Conservation (phyloP, 2,329 filamentous ascomycete genomes). For the Aspergillus costaricaensis region DNA sequence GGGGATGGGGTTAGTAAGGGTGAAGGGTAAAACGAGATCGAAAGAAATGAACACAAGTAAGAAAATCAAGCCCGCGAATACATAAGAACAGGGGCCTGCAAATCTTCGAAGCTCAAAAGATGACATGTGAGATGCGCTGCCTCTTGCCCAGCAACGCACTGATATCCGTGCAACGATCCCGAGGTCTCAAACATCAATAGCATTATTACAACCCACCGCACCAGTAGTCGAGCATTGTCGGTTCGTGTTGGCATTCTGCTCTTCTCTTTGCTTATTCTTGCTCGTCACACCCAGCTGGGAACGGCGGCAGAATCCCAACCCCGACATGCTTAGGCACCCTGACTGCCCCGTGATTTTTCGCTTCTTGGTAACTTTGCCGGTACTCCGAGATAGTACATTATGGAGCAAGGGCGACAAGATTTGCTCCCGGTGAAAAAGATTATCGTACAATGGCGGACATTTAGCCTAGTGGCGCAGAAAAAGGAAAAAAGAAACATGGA, state of each 20-base stretch:
- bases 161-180: conserved; percentile 24
- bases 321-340: conserved; percentile 5
- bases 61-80: conserved; percentile 3
- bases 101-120: conserved; percentile 5
- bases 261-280: conserved; percentile 9
- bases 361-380: conserved; percentile 17
- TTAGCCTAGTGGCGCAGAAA: conserved; percentile 37
- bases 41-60: conserved; percentile 7
- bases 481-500: conserved; percentile 35
- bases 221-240: conserved; percentile 21
- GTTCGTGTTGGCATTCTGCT: conserved; percentile 16
- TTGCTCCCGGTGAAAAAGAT: conserved; percentile 39
- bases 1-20: background rate
- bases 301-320: background rate
- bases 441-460: conserved; percentile 49
- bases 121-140: conserved; percentile 5
- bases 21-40: conserved; percentile 1
- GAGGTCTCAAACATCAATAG: conserved; percentile 12
- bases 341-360: conserved; percentile 14
- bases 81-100: conserved; percentile 5
- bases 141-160: conserved; percentile 12
- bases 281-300: conserved; percentile 12
- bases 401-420: conserved; percentile 26
- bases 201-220: conserved; percentile 23
- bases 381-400: conserved; percentile 30